Base-by-base conservation (phyloP, 306 rosid species). In the Ochetophila trinervis region DNA sequence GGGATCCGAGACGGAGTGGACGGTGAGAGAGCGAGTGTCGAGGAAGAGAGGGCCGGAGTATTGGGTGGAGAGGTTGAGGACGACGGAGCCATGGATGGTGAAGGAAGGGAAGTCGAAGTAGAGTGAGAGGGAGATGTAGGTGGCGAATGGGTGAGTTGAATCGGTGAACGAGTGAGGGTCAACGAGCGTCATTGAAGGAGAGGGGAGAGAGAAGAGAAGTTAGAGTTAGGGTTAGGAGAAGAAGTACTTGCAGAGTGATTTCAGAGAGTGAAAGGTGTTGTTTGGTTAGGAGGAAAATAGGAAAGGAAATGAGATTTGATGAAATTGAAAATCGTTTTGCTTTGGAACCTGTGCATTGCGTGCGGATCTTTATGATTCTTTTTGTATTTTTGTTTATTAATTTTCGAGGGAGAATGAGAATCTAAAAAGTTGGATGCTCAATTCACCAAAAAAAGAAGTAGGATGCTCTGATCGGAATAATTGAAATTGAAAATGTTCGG, bases 81-180 rank as follows among this genome's bases (percentile, higher is more conserved):
- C 86, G 13, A 91, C 91, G 1, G 91, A 62, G 75, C 62, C 90
- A 49, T 93, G 88, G 61, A 93, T 81, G 70, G 24, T 70, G 58
- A 91, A 78, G 15, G 88, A 40, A 0, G 87, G 6, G 76, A 93
- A 90, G 67, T 93, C 97, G 15, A 93, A 53, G 84, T 70, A 87
- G 13, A 93, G 80, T 2, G 87, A 70, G 20, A 90, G 87, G 2
- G 94, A 72, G 30, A 86, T 57, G 83, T 86, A 81, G 8, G 74
- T 65, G 0, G 88, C 80, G 30, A 70, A 56, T 8, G 97, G 78
- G 52, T 93, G 81, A 8, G 82, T 42, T 0, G 91, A 84, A 52
- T 93, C 91, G 0, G 97, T 82, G 84, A 79, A 93, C 0, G 99
- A 93, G 82, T 89, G 99, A 5, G 99, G 99, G 27, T 93, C 99